phyloP scores from a whole-genome alignment of 257 asterid genomes.

The Solanum okadae region DNA sequence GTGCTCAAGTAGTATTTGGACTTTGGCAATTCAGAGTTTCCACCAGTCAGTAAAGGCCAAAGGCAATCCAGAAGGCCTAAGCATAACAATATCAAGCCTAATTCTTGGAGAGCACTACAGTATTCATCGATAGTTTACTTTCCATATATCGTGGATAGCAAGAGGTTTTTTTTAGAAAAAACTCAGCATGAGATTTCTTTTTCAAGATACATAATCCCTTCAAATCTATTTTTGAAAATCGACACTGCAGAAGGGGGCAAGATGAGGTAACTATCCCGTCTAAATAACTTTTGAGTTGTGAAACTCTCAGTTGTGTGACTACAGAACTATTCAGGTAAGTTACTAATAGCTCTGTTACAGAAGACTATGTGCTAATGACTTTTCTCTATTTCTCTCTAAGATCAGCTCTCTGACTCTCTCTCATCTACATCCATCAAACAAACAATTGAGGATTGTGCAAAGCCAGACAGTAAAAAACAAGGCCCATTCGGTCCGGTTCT shows the following conservation, averaged over 20 bases:
- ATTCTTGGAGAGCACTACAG: background rate
- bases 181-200: background rate
- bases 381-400: background rate
- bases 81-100: background rate
- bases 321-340: background rate
- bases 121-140: background rate
- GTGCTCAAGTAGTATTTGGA: background rate
- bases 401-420: background rate
- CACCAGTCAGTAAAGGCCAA: background rate
- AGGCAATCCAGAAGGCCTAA: background rate
- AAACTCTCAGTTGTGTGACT: background rate
- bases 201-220: background rate
- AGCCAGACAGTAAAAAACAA: background rate
- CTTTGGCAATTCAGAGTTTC: background rate
- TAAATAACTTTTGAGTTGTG: background rate
- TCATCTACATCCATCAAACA: background rate
- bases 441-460: background rate
- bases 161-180: background rate
- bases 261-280: background rate
- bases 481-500: background rate
- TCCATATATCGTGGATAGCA: background rate
- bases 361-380: background rate
- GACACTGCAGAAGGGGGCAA: background rate
- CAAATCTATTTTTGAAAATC: background rate
- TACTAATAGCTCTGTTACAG: background rate